Percentiles rank a stretch among this genome's conserved stretches.
Evolutionary conservation across 805 yeast genomes (phyloP).

Genomic region (Candida silvicultrix): DNA sequence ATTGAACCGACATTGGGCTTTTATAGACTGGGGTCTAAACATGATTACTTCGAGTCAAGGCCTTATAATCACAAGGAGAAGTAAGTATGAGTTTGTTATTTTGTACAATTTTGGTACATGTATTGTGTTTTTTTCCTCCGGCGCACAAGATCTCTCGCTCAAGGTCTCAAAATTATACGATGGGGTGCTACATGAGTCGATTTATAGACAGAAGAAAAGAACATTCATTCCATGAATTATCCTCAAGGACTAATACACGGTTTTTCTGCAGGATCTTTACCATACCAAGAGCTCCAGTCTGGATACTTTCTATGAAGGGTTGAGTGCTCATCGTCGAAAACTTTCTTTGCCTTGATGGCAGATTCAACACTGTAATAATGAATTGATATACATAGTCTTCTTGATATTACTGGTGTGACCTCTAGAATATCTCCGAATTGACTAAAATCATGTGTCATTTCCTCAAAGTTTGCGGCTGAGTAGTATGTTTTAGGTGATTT

Average conservation of each 20-base stretch:
- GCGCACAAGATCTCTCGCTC: no score
- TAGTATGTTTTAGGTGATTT: conserved; percentile 39
- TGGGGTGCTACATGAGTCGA: no score
- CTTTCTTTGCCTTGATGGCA: conserved; percentile 53
- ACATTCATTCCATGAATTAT: no score
- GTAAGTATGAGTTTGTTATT: no score
- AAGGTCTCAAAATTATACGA: no score
- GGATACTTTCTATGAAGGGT: conserved; percentile 38
- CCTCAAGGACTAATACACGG: conserved; percentile 31
- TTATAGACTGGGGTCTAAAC: not conserved
- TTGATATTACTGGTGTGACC: conserved; percentile 59
- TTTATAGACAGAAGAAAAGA: not conserved
- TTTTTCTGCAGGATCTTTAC: conserved; percentile 58
- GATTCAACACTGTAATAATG: conserved; percentile 52
- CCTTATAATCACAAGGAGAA: no score
- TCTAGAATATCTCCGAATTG: conserved; percentile 57
- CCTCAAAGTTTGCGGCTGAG: conserved; percentile 38
- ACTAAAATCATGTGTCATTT: conserved; percentile 42
- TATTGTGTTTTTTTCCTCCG: no score
- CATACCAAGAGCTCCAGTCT: conserved; percentile 63
- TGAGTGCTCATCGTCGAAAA: conserved; percentile 30
- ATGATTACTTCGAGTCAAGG: no score
- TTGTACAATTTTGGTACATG: no score
- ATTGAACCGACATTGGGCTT: not conserved
- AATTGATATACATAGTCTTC: conserved; percentile 54